Conservation (phyloP, 192 early-diverging fungal species). For the Geranomyces michiganensis region DNA sequence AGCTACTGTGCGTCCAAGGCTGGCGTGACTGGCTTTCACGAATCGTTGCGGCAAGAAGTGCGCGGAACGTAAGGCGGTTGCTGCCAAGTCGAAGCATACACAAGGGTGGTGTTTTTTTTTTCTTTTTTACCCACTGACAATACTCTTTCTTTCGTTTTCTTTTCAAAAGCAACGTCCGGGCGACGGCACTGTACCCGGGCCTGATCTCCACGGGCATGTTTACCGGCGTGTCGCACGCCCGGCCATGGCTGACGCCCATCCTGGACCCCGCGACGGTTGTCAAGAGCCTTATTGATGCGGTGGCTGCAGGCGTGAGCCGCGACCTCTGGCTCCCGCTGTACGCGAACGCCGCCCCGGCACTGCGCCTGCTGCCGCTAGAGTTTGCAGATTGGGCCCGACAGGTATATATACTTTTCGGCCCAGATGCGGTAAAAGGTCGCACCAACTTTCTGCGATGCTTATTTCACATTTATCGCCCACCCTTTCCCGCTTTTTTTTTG, state of each 20-base stretch:
- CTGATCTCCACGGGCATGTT: constrained; percentile 77
- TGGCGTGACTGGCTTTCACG: constrained; percentile 71
- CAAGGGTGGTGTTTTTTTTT: constrained; percentile 16
- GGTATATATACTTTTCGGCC: constrained; percentile 4
- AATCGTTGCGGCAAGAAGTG: constrained; percentile 77
- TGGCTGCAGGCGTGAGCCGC: constrained; percentile 48
- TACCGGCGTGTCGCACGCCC: constrained; percentile 48
- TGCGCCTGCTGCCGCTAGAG: constrained; percentile 37
- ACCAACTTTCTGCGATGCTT: not conserved
- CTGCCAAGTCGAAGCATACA: not conserved
- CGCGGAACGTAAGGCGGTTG: constrained; percentile 54
- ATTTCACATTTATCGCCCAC: too few species aligned
- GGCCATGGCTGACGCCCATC: constrained; percentile 65
- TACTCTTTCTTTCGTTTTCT: not conserved
- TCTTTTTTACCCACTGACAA: too few species aligned
- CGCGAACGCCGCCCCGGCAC: constrained; percentile 16
- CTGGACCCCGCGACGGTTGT: constrained; percentile 65
- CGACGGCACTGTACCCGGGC: constrained; percentile 73
- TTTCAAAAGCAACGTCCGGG: constrained; percentile 57
- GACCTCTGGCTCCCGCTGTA: constrained; percentile 39
- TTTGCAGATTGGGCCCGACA: constrained; percentile 30
- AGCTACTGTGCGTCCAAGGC: constrained; percentile 83
- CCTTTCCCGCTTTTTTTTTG: not conserved
- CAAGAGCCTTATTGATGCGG: constrained; percentile 56
- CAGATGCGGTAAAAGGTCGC: too few species aligned